A percentile compares a stretch with the other conserved stretches of the same genome.
phyloP scores from a whole-genome alignment of 805 yeast genomes.

The Candida endomychidarum region DNA sequence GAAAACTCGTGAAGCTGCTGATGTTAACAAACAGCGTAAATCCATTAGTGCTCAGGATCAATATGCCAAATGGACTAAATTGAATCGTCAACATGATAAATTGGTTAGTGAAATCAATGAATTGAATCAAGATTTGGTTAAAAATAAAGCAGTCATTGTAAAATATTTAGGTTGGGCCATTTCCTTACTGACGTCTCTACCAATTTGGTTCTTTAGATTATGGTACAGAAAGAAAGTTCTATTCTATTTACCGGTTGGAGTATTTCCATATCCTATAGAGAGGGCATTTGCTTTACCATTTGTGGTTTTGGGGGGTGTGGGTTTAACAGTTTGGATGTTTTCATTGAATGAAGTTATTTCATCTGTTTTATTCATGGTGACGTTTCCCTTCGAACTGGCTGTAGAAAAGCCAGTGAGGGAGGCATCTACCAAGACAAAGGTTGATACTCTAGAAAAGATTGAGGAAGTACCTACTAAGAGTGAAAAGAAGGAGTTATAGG shows the following conservation, averaged over 20 bases:
- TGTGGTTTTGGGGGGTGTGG: constrained; percentile 60
- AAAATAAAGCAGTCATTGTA: constrained; percentile 35
- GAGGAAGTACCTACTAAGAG: no score
- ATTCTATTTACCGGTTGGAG: constrained; percentile 57
- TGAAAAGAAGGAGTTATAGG: constrained; percentile 1
- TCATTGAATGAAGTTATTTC: constrained; percentile 35
- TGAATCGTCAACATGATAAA: constrained; percentile 69
- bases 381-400: constrained; percentile 20
- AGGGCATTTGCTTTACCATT: constrained; percentile 64
- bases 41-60: constrained; percentile 84
- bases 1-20: constrained; percentile 44
- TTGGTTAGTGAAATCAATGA: constrained; percentile 51
- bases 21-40: constrained; percentile 52
- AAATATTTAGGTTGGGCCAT: constrained; percentile 31
- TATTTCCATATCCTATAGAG: constrained; percentile 55
- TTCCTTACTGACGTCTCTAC: constrained; percentile 43
- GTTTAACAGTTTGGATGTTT: constrained; percentile 58
- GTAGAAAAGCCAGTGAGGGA: constrained; percentile 16
- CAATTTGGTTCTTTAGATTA: constrained; percentile 49
- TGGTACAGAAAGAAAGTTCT: constrained; percentile 55
- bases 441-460: no score
- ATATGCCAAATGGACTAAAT: constrained; percentile 93
- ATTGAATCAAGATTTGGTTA: constrained; percentile 38
- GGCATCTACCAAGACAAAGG: constrained; percentile 13
- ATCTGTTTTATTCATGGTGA: constrained; percentile 19